Conservation (phyloP, 306 rosid species). For the Malus asiatica region DNA sequence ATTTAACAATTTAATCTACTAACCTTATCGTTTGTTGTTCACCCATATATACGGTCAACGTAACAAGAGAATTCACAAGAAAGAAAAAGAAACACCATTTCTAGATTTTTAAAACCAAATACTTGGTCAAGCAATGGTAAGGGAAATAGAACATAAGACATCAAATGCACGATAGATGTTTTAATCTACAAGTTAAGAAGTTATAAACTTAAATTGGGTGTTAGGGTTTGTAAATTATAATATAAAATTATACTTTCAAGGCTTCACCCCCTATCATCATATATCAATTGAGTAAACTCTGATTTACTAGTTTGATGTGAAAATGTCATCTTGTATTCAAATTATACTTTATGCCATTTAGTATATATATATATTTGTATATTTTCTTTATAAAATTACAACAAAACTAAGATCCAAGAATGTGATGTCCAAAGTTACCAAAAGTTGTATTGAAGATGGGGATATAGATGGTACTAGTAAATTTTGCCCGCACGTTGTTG, state of each 20-base stretch:
- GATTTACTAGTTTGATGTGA: neutral
- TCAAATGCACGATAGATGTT: too few species aligned
- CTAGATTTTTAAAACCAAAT: neutral
- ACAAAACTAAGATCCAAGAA: neutral
- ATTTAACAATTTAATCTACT: too few species aligned
- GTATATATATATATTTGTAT: too few species aligned
- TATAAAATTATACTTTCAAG: too few species aligned
- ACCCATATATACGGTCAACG: neutral
- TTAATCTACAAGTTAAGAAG: neutral
- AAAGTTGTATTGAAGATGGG: neutral
- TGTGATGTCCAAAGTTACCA: neutral
- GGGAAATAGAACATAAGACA: too few species aligned
- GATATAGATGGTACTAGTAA: neutral
- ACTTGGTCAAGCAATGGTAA: neutral
- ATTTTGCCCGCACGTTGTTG: too few species aligned
- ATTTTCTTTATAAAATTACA: neutral
- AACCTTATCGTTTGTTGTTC: too few species aligned
- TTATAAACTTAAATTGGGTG: neutral
- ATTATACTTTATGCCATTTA: too few species aligned
- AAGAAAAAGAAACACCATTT: neutral
- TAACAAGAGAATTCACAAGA: neutral
- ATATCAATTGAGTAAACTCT: neutral
- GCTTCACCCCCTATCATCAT: neutral
- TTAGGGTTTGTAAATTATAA: neutral
- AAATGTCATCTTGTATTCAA: neutral